A percentile compares a stretch with the other conserved stretches of the same genome.
phyloP scores from a whole-genome alignment of 2,329 filamentous ascomycete genomes.

The Escovopsis sp. region DNA sequence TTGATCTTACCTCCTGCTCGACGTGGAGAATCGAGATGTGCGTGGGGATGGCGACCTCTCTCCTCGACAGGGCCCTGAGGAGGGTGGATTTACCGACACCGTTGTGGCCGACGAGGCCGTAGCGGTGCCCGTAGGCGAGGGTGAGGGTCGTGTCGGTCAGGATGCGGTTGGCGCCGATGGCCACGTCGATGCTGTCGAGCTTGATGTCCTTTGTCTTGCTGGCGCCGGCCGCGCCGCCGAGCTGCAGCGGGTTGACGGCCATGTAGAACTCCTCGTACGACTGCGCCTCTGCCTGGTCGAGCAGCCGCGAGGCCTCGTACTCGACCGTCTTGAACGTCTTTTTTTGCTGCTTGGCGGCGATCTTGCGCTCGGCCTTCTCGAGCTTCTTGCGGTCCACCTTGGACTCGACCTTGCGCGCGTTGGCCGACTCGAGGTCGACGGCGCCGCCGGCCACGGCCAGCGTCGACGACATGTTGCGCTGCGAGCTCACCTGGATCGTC shows the following conservation, averaged over 20 bases:
- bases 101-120: slow-evolving; percentile 97
- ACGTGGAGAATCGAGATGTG: slow-evolving; percentile 99
- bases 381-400: slow-evolving; percentile 98
- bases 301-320: slow-evolving; percentile 84
- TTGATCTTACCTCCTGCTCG: slow-evolving; percentile 66
- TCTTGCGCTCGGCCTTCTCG: slow-evolving; percentile 95
- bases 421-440: slow-evolving; percentile 89
- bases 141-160: slow-evolving; percentile 82
- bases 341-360: slow-evolving; percentile 95
- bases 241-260: slow-evolving; percentile 91
- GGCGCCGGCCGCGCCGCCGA: slow-evolving; percentile 49
- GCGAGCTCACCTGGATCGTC: slow-evolving; percentile 83
- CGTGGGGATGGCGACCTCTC: slow-evolving; percentile 88
- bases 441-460: slow-evolving; percentile 69
- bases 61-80: slow-evolving; percentile 73
- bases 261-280: slow-evolving; percentile 99
- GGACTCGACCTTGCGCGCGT: slow-evolving; percentile 86
- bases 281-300: slow-evolving; percentile 69
- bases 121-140: slow-evolving; percentile 80
- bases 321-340: slow-evolving; percentile 97
- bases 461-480: slow-evolving; percentile 92
- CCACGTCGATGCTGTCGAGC: slow-evolving; percentile 87
- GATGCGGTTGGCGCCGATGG: slow-evolving; percentile 79
- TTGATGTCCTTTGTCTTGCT: slow-evolving; percentile 99
- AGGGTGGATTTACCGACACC: slow-evolving; percentile 98